These are phyloP conservation scores for Ceratocystiopsis brevicomis DNA, from an alignment of 2,329 filamentous ascomycete species.

Conservation along the genomic window DNA sequence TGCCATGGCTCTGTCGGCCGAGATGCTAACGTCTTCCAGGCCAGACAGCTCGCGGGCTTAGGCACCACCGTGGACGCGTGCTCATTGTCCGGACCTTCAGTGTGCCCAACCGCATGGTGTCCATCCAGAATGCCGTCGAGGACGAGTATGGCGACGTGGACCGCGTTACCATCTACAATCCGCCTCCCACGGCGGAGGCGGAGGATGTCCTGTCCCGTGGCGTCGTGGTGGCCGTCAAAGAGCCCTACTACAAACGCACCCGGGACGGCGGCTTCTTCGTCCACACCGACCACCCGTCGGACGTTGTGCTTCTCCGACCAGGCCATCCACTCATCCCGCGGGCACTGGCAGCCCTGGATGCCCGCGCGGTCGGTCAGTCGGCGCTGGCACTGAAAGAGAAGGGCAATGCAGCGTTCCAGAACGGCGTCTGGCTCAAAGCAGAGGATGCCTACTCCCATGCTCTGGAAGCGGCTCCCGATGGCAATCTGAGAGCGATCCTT, in stretches of 20 bases:
- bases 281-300: constrained; percentile 18
- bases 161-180: constrained; percentile 46
- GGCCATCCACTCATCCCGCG: constrained; percentile 15
- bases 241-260: constrained; percentile 18
- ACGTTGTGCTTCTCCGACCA: constrained; percentile 14
- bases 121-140: constrained; percentile 38
- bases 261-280: constrained; percentile 15
- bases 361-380: background rate
- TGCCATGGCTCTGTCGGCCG: too few species aligned
- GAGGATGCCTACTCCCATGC: constrained; percentile 1
- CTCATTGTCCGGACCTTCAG: constrained; percentile 4
- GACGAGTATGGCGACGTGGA: constrained; percentile 57
- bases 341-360: background rate
- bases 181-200: background rate
- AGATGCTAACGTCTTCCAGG: too few species aligned
- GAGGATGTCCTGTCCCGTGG: background rate
- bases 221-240: constrained; percentile 16
- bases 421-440: background rate
- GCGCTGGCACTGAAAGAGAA: constrained; percentile 3
- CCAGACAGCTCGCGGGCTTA: background rate
- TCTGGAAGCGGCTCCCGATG: constrained; percentile 3
- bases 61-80: constrained; percentile 7
- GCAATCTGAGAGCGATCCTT: background rate
- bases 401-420: constrained; percentile 6
- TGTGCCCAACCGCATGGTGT: constrained; percentile 1